Percentiles rank a stretch among this genome's conserved stretches.
phyloP scores from a whole-genome alignment of 176 grass and related monocot species.

The Triticum turgidum region DNA sequence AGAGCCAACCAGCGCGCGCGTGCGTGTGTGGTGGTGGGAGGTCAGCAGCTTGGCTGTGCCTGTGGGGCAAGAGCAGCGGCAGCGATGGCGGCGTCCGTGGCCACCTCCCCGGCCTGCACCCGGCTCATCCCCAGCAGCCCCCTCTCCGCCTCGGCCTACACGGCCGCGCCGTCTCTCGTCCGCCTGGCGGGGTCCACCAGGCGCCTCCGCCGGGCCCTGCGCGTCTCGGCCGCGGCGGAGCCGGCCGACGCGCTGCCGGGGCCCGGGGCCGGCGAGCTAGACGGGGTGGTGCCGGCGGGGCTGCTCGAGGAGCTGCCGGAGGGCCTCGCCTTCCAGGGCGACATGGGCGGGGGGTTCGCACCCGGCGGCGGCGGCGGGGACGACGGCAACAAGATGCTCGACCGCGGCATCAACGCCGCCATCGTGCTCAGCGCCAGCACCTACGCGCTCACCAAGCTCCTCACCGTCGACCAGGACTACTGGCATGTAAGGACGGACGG shows the following conservation, averaged over 20 bases:
- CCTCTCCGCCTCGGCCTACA: background rate
- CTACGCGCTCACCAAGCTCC: conserved; percentile 89
- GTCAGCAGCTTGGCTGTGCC: background rate
- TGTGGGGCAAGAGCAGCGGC: conserved; percentile 3
- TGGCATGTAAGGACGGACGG: conserved; percentile 59
- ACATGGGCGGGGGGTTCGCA: conserved; percentile 31
- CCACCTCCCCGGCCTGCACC: conserved; percentile 29
- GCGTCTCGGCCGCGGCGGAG: conserved; percentile 19
- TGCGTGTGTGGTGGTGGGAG: background rate
- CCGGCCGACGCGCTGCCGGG: conserved; percentile 32
- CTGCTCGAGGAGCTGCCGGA: conserved; percentile 41
- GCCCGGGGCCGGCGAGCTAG: background rate
- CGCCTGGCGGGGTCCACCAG: conserved; percentile 8
- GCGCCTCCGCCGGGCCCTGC: conserved; percentile 24
- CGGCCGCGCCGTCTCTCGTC: conserved; percentile 3
- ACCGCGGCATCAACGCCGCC: conserved; percentile 71
- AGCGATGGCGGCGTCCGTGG: conserved; percentile 20
- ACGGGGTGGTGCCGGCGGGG: background rate
- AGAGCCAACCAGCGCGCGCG: background rate
- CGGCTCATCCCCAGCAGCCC: background rate
- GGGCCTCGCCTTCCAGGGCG: conserved; percentile 48
- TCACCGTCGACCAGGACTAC: conserved; percentile 93
- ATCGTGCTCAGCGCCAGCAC: conserved; percentile 92
- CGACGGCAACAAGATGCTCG: conserved; percentile 42
- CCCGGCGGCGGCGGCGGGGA: background rate